Evolutionary conservation across 176 grass and related monocot genomes (phyloP), one percentile per base, ranked within the genome.

Genomic region (Lolium multiflorum): DNA sequence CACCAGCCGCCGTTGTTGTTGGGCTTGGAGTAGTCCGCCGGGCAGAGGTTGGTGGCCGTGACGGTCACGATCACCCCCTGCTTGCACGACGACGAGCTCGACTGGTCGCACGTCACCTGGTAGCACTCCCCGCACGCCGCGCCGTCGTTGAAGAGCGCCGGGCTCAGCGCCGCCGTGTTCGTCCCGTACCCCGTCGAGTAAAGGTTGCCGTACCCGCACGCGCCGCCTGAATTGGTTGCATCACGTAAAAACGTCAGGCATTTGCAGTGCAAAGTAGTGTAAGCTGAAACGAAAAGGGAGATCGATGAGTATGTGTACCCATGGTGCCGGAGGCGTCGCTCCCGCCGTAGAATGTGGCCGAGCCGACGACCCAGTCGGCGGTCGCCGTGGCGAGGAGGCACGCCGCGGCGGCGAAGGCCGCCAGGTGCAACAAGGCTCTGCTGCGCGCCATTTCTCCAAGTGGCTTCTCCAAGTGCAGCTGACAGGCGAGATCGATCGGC

Each of bases 11-110:
- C 95, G 55, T 58, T 4, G 65, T 95, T 10, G 69, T 25, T 98
- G 3, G 91, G 67, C 37, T 88, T 74, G 7, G 55, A 76, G 68
- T 84, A 93, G 87, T 98, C 86, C 3, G 93, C n/a, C 0, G 96
- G 96, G 86, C 96, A 98, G 14, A 90, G 92, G 89, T 95, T 98
- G 66, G 96, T 98, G 2, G 91, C 96, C 3, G 96, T 98, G 25
- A 98, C 20, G 2, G 85, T 95, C 13, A 95, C 91, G 0, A 77
- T 87, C 7, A 62, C 65, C 20, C 89, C 92, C 20, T 15, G 7
- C 71, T 80, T 79, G 88, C 95, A 98, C 85, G 83, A 93, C 38
- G 9, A 11, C 15, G 14, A 15, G 76, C 12, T 50, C 3, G 2
- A 14, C 39, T 22, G 1, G 75, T 92, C 88, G 80, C 95, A 98